A percentile compares a stretch with the other conserved stretches of the same genome.
phyloP scores from a whole-genome alignment of 1,139 yeast genomes.

The Geotrichum phurueaensis region DNA sequence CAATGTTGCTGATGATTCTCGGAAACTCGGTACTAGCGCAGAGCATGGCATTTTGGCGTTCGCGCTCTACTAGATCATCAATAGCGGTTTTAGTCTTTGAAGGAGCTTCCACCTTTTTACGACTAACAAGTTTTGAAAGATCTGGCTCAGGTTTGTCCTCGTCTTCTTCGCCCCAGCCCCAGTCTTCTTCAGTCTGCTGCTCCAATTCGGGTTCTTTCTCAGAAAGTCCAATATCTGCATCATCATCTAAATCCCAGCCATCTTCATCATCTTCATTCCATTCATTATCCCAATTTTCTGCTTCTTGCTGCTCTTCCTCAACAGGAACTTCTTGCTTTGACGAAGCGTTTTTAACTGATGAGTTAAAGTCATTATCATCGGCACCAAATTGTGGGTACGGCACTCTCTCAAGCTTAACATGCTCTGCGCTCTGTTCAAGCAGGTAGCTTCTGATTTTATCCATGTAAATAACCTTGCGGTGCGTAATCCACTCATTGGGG shows the following conservation, averaged over 20 bases:
- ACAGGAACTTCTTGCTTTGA: not conserved
- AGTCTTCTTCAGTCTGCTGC: conserved; percentile 22
- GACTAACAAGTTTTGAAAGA: not conserved
- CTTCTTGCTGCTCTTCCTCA: conserved; percentile 2
- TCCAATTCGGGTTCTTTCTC: conserved; percentile 10
- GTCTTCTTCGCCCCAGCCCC: conserved; percentile 31
- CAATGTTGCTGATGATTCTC: conserved; percentile 1
- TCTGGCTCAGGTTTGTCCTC: conserved; percentile 18
- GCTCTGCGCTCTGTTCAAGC: conserved; percentile 5
- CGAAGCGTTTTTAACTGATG: not conserved
- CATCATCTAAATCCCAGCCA: conserved; percentile 14
- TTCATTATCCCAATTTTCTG: conserved; percentile 7
- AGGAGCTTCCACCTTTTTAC: not conserved
- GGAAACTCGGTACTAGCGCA: conserved; percentile 16
- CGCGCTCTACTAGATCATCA: not conserved
- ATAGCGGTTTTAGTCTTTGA: not conserved
- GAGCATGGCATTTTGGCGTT: conserved; percentile 6
- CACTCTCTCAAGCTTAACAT: not conserved
- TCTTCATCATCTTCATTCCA: conserved; percentile 11
- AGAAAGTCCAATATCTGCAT: not conserved
- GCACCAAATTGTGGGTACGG: conserved; percentile 4
- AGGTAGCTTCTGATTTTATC: conserved; percentile 21
- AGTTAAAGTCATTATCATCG: not conserved
- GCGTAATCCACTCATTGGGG: conserved; percentile 26
- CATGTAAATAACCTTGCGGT: conserved; percentile 22